Base-by-base conservation (phyloP, 2,329 filamentous ascomycete genomes). In the Cordyceps sp. region DNA sequence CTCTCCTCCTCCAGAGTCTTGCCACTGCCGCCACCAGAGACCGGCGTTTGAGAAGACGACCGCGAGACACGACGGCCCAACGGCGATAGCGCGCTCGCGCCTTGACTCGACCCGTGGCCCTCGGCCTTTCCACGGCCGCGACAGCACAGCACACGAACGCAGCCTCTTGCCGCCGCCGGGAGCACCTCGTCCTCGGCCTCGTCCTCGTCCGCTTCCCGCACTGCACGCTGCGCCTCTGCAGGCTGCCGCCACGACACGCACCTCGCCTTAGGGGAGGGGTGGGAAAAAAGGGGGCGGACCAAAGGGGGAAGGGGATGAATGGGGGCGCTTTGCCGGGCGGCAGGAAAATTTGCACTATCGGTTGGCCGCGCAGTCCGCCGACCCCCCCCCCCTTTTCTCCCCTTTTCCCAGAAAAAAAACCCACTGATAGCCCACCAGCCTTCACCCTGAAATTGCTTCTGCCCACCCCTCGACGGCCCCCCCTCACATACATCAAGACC, bases 401-500 rank as follows among this genome's bases (percentile, higher is more conserved):
- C 20, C 33, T 26, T 23, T 33, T 31, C 34, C 31, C 33, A 30
- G 36, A 36, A 35, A 39, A 37, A 40, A 38, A 34, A 34, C 33
- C 39, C 42, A 39, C 34, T 40, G 36, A 25, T 29, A 26, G 29
- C 30, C 30, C 30, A 28, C 34, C 31, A 26, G 30, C 37, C 35
- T 25, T 36, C 33, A 33, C 37, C 32, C 31, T 42, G 37, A 46
- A 44, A 43, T 47, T 43, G 38, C 38, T 32, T 39, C 33, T 36
- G 29, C 35, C 32, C 36, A 38, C 37, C 39, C 40, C 33, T 36
- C 33, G 39, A 34, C 37, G 29, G 29, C 28, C 38, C 26, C 33
- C 34, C 35, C 30, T 36, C 42, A 41, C 42, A 40, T 40, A 34
- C 31, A 33, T 19, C 17, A 20, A 20, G 27, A 21, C 27, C 15